Base-by-base conservation (phyloP, 139 green algal genomes). In the Zygnema cylindricum region DNA sequence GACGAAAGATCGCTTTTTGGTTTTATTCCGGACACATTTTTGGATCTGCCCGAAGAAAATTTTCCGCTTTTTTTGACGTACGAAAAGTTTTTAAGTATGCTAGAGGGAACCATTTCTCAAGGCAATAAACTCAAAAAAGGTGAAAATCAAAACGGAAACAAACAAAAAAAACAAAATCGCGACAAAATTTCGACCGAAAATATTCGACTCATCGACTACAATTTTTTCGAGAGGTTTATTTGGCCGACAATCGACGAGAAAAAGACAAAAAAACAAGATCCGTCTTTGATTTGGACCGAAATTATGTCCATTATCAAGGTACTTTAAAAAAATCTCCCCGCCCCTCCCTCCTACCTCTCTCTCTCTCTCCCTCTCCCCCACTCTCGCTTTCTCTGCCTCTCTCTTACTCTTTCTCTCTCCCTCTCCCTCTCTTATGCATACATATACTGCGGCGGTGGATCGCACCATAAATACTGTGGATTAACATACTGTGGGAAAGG, bases 261-360 rank as follows among this genome's bases (percentile, higher is more conserved):
- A 32, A 55, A 87, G 33, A 82, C 77, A 0, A 30, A 33, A 1
- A 7, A 49, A 2, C 22, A 79, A 81, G 33, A 86, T 1, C 88
- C 92, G 0, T 86, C 85, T 0, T 84, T 92, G 38, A 79, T 94
- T 21, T 95, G 77, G 77, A 84, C 77, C 75, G 95, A 97, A 91
- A 95, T 97, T 55, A 84, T 95, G 55, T 94, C 86, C 38, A 95
- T 94, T 93, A 94, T 98, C 78, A 98, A 98, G 92, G 95, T 93
- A 40, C 93, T 83, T 3, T 35, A 85, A 1, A 63, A 25, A 25
- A 63, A 63, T 7, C 49, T 25, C 7, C 16, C 49, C 49, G 7
- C 49, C 49, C 49, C 49, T 63, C 49, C 49, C 49, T 16, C 16
- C 49, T 63, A 63, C 16, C 49, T 16, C 49, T 63, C 16, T 63